These are phyloP conservation scores for Fusarium sublunatum DNA, from an alignment of 2,329 filamentous ascomycete genomes.

Conservation along the genomic window DNA sequence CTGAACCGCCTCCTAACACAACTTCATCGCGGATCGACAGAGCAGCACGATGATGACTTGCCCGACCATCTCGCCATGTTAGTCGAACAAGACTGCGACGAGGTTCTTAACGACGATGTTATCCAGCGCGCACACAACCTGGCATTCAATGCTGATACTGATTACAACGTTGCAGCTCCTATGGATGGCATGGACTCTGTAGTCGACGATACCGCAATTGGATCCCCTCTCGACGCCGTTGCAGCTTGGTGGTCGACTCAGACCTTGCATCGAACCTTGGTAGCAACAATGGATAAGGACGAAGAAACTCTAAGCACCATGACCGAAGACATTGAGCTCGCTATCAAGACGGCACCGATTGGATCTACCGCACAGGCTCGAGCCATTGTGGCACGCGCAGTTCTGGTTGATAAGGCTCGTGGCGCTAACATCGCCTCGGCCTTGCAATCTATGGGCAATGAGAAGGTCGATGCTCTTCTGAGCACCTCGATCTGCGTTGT, in stretches of 20 bases:
- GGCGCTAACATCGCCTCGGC: slow-evolving; percentile 67
- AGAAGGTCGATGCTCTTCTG: slow-evolving; percentile 44
- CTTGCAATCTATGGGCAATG: slow-evolving; percentile 60
- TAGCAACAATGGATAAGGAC: slow-evolving; percentile 69
- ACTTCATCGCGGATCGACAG: slow-evolving; percentile 54
- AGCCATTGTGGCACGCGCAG: slow-evolving; percentile 68
- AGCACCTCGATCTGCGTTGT: slow-evolving; percentile 56
- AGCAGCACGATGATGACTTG: slow-evolving; percentile 68
- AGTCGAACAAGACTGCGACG: slow-evolving; percentile 82
- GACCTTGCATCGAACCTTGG: slow-evolving; percentile 75
- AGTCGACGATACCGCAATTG: slow-evolving; percentile 85
- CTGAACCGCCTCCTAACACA: slow-evolving; percentile 63
- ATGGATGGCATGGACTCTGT: slow-evolving; percentile 84
- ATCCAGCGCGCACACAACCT: slow-evolving; percentile 90
- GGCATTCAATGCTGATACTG: slow-evolving; percentile 84
- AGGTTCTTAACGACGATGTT: slow-evolving; percentile 81
- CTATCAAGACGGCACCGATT: slow-evolving; percentile 78
- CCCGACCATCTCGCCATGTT: slow-evolving; percentile 81
- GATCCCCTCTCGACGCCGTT: slow-evolving; percentile 88
- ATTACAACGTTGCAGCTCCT: slow-evolving; percentile 69
- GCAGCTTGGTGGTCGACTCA: slow-evolving; percentile 91
- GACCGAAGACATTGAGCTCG: slow-evolving; percentile 69
- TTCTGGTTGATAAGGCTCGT: slow-evolving; percentile 65
- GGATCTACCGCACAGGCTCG: slow-evolving; percentile 77
- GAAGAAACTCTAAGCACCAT: slow-evolving; percentile 40